A percentile compares a stretch with the other conserved stretches of the same genome.
phyloP scores from a whole-genome alignment of 148 eudicot species.

The Nyssa sinensis region DNA sequence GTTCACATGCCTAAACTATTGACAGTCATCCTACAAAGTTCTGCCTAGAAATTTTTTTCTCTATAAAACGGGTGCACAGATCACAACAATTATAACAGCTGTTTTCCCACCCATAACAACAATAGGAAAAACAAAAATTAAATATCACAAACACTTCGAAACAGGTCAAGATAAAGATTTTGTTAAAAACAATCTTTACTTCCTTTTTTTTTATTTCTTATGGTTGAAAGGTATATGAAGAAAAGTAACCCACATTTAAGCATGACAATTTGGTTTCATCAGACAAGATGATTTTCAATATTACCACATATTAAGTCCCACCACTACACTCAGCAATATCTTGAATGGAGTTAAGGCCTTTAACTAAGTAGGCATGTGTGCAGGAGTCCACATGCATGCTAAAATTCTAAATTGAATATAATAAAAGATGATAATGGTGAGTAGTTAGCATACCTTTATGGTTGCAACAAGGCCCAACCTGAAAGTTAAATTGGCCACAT shows the following conservation, averaged over 20 bases:
- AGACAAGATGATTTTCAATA: not conserved
- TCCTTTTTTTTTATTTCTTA: not conserved
- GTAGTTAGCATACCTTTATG: conserved; percentile 59
- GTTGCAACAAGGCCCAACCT: conserved; percentile 94
- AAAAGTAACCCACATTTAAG: not conserved
- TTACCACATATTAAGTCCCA: too few species aligned
- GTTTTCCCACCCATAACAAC: not conserved
- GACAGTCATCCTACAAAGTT: not conserved
- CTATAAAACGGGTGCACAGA: too few species aligned
- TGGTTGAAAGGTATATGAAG: not conserved
- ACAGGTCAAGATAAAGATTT: not conserved
- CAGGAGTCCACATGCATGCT: not conserved
- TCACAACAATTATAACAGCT: too few species aligned
- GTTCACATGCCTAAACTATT: not conserved
- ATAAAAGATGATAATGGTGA: too few species aligned
- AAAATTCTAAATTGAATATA: too few species aligned
- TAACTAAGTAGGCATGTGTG: not conserved
- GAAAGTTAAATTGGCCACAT: conserved; percentile 25
- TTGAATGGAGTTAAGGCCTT: not conserved
- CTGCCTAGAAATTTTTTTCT: not conserved
- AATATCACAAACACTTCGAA: not conserved
- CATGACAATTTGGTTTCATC: not conserved
- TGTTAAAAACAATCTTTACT: not conserved
- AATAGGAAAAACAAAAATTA: not conserved
- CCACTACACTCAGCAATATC: not conserved